Evolutionary conservation across 164 flowering plant species (phyloP), one percentile per base, ranked within the genome.

Genomic region (Amborella trichopoda): DNA sequence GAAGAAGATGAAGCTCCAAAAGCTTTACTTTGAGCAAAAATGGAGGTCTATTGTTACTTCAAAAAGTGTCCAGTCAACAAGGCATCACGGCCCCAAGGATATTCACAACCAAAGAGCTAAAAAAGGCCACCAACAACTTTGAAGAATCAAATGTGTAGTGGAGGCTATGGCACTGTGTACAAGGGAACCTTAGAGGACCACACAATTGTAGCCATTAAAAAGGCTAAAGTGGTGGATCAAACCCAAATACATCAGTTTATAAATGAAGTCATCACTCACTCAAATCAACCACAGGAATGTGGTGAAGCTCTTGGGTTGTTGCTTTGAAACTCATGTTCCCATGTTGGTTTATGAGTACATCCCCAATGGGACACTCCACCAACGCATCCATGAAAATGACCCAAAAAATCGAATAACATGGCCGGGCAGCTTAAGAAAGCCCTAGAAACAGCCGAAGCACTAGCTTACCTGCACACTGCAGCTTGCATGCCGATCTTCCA

Each of bases 51-150:
- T n/a, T n/a, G n/a, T n/a, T n/a, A n/a, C n/a, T n/a, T n/a, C n/a
- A n/a, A n/a, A n/a, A n/a, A n/a, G n/a, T n/a, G n/a, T n/a, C n/a
- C n/a, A n/a, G n/a, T n/a, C n/a, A n/a, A n/a, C n/a, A n/a, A n/a
- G n/a, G n/a, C n/a, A n/a, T n/a, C n/a, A n/a, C n/a, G n/a, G n/a
- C n/a, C n/a, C n/a, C n/a, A n/a, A n/a, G n/a, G n/a, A n/a, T n/a
- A n/a, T n/a, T n/a, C n/a, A n/a, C n/a, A n/a, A n/a, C n/a, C 10
- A 71, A 62, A 50, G 85, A 78, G 55, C 17, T 78, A 11, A 67
- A 67, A 60, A 75, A 67, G 40, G 81, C 81, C 19, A 78, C 85
- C 4, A 28, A 55, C 16, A 64, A 63, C 22, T 75, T 70, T 37
- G 28, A 71, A 63, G 22, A 67, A 65, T 51, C 6, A 74, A n/a